Base-by-base conservation (phyloP, 352 stramenopile species). In the Globisporangium splendens region DNA sequence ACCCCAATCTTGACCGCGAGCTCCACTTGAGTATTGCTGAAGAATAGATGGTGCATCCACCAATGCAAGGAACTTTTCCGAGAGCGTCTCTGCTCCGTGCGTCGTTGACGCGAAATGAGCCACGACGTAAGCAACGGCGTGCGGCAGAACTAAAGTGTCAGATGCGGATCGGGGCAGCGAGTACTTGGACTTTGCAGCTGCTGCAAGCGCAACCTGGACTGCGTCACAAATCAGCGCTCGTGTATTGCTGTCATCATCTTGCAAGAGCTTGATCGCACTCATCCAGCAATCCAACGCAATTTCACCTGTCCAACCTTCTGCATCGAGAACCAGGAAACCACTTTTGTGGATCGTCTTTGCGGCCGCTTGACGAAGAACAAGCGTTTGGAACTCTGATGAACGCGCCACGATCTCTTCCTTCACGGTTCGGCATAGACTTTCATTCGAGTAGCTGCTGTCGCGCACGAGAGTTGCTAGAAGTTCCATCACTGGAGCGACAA, bases 191-290 rank as follows among this genome's bases (percentile, higher is more conserved):
- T 53, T 54, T 12, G 20, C 38, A 3, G 22, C 54, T 24, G 56
- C 49, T 31, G 15, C 21, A 46, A 91, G 61, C 2, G 74, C 65
- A 4, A 64, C 35, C 41, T 76, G 66, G 2, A 88, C 69, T 10
- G 75, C 81, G 0, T 35, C 12, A 17, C 73, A 63, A 15, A 72
- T 50, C 35, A 71, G 39, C 15, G 70, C 60, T 14, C 75, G 75
- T 8, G 69, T 72, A 14, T 59, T 50, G n/a, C 55, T 62, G 21
- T 88, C 70, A 48, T 93, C 83, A 56, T 91, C 83, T 68, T 93
- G 83, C 50, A 93, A 66, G 8, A 91, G 62, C 49, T 63, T 70
- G 14, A 93, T 53, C n/a, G 67, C 72, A 14, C 70, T 77, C 22
- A 79, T 67, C 83, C 83, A 93, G 6, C 69, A 70, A 56, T 78